These are phyloP conservation scores for Saussurea involucrata DNA, from an alignment of 129 eudicot species.

Conservation along the genomic window DNA sequence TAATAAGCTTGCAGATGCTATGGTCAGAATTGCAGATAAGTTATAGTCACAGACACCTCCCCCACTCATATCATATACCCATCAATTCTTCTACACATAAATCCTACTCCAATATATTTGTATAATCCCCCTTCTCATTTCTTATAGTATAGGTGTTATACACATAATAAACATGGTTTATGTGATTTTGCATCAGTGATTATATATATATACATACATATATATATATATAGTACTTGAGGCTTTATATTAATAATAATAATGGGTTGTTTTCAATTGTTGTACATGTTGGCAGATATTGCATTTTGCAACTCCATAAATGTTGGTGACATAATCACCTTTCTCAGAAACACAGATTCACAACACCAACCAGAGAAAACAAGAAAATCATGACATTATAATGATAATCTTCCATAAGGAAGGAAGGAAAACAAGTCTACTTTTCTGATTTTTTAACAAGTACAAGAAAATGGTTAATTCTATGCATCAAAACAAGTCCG, in stretches of 20 bases:
- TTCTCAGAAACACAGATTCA: background rate
- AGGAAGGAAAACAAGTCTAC: background rate
- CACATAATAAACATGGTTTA: slow-evolving; percentile 9
- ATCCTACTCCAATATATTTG: slow-evolving; percentile 10
- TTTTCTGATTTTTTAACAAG: background rate
- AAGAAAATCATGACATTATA: background rate
- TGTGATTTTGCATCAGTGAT: background rate
- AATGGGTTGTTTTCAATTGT: background rate
- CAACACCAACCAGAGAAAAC: background rate
- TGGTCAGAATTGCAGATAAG: slow-evolving; percentile 90
- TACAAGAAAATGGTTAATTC: background rate
- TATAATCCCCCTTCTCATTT: background rate
- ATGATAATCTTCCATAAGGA: background rate
- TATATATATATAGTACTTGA: slow-evolving; percentile 7
- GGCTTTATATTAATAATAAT: slow-evolving; percentile 8
- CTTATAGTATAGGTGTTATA: slow-evolving; percentile 27
- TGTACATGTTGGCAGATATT: background rate
- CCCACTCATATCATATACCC: slow-evolving; percentile 13
- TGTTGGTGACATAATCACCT: background rate
- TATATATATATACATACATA: background rate
- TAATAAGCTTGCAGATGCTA: slow-evolving; percentile 83
- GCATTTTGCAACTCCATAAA: background rate
- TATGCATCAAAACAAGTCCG: background rate
- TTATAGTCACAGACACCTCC: slow-evolving; percentile 43
- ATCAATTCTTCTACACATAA: slow-evolving; percentile 6